These are phyloP conservation scores for Botryotinia convoluta DNA, from an alignment of 2,329 filamentous ascomycete species.

Conservation along the genomic window DNA sequence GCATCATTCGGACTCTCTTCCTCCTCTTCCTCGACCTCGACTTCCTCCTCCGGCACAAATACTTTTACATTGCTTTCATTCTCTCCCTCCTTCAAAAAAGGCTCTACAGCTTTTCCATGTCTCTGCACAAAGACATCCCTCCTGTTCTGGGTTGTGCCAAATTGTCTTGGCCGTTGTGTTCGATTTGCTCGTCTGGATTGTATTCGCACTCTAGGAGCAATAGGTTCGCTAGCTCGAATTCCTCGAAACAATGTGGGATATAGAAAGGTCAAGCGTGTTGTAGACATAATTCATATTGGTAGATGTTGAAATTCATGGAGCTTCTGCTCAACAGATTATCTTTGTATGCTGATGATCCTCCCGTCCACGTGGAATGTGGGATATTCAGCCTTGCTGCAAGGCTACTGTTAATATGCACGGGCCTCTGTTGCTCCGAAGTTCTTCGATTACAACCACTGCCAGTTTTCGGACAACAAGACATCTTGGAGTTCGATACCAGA, in stretches of 20 bases:
- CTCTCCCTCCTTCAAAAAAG: conserved; percentile 41
- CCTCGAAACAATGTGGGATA: conserved; percentile 66
- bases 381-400: conserved; percentile 6
- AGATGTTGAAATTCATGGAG: background rate
- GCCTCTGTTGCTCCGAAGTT: background rate
- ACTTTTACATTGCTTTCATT: conserved; percentile 28
- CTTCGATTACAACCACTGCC: background rate
- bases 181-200: conserved; percentile 30
- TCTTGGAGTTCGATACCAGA: background rate
- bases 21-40: conserved; percentile 21
- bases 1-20: conserved; percentile 8
- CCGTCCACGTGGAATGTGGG: background rate
- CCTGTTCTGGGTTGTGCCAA: conserved; percentile 42
- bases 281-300: conserved; percentile 50
- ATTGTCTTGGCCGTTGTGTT: conserved; percentile 35
- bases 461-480: background rate
- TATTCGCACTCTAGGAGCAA: conserved; percentile 40
- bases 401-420: background rate
- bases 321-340: background rate
- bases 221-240: conserved; percentile 46
- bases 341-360: background rate
- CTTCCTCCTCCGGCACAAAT: conserved; percentile 21
- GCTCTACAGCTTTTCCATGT: conserved; percentile 61
- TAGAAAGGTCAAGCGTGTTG: conserved; percentile 62
- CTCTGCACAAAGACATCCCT: conserved; percentile 51